These are phyloP conservation scores for Skeletonema potamos DNA, from an alignment of 108 stramenopile genomes.

Conservation along the genomic window DNA sequence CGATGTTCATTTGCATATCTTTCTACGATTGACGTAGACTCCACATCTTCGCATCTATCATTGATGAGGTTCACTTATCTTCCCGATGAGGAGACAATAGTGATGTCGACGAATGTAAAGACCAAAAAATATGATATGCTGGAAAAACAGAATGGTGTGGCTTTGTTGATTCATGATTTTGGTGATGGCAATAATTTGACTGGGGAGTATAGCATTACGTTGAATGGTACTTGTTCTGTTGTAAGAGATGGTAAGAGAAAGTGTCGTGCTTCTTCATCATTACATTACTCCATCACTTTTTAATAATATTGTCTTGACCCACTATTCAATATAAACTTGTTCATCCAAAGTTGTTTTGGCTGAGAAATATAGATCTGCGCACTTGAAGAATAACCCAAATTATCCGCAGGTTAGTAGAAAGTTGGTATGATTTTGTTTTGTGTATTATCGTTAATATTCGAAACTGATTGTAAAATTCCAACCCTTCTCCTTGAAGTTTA, in stretches of 20 bases:
- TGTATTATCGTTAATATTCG: neutral
- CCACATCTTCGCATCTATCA: conserved; percentile 44
- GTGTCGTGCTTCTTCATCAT: too few relatives aligned
- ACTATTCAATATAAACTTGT: neutral
- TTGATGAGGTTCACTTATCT: conserved; percentile 70
- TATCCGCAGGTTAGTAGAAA: conserved; percentile 54
- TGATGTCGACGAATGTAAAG: conserved; percentile 62
- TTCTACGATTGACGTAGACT: conserved; percentile 49
- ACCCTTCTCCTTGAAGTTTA: conserved; percentile 35
- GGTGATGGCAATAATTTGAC: conserved; percentile 21
- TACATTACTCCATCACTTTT: neutral
- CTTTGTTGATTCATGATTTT: conserved; percentile 60
- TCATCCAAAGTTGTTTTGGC: conserved; percentile 23
- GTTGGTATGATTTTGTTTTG: neutral
- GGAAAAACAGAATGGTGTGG: conserved; percentile 56
- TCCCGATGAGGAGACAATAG: conserved; percentile 38
- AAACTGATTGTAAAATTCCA: neutral
- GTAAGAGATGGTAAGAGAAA: conserved; percentile 36
- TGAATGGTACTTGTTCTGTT: conserved; percentile 64
- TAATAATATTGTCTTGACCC: neutral
- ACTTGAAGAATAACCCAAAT: conserved; percentile 60
- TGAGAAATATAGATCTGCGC: conserved; percentile 45
- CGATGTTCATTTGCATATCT: conserved; percentile 61
- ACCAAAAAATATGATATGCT: conserved; percentile 71
- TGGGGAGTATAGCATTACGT: conserved; percentile 56